Conservation (phyloP, 768 basidiomycete genomes). For the Lactarius hatsudake region DNA sequence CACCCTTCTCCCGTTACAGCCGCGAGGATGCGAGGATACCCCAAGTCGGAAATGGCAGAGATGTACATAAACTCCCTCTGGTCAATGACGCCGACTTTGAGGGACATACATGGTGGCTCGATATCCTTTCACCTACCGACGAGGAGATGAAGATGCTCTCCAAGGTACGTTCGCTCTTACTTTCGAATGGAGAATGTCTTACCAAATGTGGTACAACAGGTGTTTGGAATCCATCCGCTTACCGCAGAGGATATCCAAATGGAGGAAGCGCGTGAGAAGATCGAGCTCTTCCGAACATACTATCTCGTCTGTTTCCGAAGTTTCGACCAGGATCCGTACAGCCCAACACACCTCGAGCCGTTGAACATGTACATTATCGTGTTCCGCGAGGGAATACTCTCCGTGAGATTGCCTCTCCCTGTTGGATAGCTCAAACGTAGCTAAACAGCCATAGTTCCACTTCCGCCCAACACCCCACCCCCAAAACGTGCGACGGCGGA, state of each 20-base stretch:
- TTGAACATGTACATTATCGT: slow-evolving; percentile 99
- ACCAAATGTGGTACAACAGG: slow-evolving; percentile 45
- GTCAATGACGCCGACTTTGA: slow-evolving; percentile 38
- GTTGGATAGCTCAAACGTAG: not conserved
- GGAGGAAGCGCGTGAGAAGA: slow-evolving; percentile 99
- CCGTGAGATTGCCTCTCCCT: slow-evolving; percentile 50
- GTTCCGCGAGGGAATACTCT: slow-evolving; percentile 93
- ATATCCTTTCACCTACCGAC: slow-evolving; percentile 89
- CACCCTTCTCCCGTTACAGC: not conserved
- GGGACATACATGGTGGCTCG: slow-evolving; percentile 94
- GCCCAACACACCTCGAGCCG: slow-evolving; percentile 94
- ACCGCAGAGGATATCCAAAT: slow-evolving; percentile 99
- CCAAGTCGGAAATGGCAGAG: slow-evolving; percentile 8
- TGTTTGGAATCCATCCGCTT: slow-evolving; percentile 94
- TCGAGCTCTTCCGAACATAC: slow-evolving; percentile 97
- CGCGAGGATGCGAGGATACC: slow-evolving; percentile 1
- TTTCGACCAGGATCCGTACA: slow-evolving; percentile 98
- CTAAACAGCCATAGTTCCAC: slow-evolving; percentile 65
- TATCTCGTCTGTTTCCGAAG: slow-evolving; percentile 99
- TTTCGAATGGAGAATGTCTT: not conserved
- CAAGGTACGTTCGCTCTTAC: slow-evolving; percentile 54
- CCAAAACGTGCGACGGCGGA: slow-evolving; percentile 94
- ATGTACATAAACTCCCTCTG: slow-evolving; percentile 12
- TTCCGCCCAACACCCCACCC: slow-evolving; percentile 97
- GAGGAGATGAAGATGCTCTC: slow-evolving; percentile 98